phyloP scores from a whole-genome alignment of 495 filamentous ascomycete species.

The Baudoinia panamericana region DNA sequence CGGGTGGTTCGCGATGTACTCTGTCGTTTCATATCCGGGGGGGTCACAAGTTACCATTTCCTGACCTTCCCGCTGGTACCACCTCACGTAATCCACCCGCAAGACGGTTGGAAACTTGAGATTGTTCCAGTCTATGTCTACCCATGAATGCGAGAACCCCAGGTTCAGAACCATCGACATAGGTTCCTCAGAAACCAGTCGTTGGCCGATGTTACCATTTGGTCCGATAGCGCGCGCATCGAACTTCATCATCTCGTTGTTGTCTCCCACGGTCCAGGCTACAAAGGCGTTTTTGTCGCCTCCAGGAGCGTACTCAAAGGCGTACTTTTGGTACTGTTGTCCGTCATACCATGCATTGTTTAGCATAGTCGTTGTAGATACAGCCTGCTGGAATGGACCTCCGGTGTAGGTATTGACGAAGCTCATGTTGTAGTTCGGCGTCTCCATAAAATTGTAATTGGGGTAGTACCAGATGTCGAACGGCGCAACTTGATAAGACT shows the following conservation, averaged over 20 bases:
- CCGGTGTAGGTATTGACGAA: slow-evolving; percentile 33
- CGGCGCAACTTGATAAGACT: slow-evolving; percentile 60
- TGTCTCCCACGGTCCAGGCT: slow-evolving; percentile 55
- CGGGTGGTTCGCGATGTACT: slow-evolving; percentile 53
- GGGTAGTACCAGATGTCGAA: slow-evolving; percentile 68
- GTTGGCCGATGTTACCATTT: slow-evolving; percentile 62
- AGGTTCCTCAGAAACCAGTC: slow-evolving; percentile 56
- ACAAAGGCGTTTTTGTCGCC: slow-evolving; percentile 38
- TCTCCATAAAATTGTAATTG: slow-evolving; percentile 33
- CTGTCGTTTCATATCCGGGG: slow-evolving; percentile 52
- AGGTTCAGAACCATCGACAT: slow-evolving; percentile 59
- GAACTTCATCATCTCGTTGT: slow-evolving; percentile 51
- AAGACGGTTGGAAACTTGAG: slow-evolving; percentile 51
- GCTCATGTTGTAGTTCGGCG: slow-evolving; percentile 19
- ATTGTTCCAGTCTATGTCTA: slow-evolving; percentile 42
- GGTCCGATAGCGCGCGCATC: slow-evolving; percentile 51
- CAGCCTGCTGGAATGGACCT: slow-evolving; percentile 58
- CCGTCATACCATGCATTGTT: slow-evolving; percentile 71
- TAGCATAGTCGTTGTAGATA: slow-evolving; percentile 56
- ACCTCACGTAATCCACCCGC: slow-evolving; percentile 61
- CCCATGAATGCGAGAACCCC: slow-evolving; percentile 60
- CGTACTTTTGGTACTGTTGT: slow-evolving; percentile 56
- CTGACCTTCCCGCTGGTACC: slow-evolving; percentile 49
- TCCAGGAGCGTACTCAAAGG: slow-evolving; percentile 61
- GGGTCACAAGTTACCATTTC: slow-evolving; percentile 61